Base-by-base conservation (phyloP, 352 stramenopile genomes). In the Phytophthora europaea region DNA sequence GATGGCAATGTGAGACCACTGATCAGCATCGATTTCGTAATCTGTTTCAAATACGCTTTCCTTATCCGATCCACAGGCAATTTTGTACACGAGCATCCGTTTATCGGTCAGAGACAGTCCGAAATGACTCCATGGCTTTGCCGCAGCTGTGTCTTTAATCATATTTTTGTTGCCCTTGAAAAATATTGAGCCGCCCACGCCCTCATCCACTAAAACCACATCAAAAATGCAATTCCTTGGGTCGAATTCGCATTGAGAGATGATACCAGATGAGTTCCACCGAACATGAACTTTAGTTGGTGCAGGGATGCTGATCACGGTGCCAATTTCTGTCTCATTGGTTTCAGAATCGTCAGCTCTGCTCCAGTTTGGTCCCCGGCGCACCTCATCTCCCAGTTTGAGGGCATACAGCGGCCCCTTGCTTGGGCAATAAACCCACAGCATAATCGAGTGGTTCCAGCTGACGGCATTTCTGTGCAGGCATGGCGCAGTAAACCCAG, bases 401-500 rank as follows among this genome's bases (percentile, higher is more conserved):
- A 94, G 75, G 31, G 84, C 82, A 56, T 93, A 93, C 4, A 85
- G 65, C 9, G 63, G 65, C 2, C 64, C 65, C 26, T 75, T 80
- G 9, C 74, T 75, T 22, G 84, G 67, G 8, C 88, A 79, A 40
- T 87, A 93, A 31, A 94, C 51, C 88, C 88, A 95, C 1, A 94
- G 71, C 84, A 91, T 87, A 23, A 95, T 90, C 2, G 88, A 87
- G 67, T 95, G 85, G 50, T 94, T 91, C 83, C 87, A 94, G 26
- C 65, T 65, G 15, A 94, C 61, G 16, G 75, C 57, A 40, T 65
- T 79, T 48, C 23, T 72, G 23, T 78, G 66, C 51, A 71, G 34
- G 38, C 74, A 76, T 10, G 83, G 70, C 1, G 82, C 56, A 9
- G 72, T 89, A 8, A 88, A 70, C n/a, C 81, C 84, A 33, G 75